These are phyloP conservation scores for Hemisphaericaspora lyxosophila DNA, from an alignment of 1,139 yeast species.

Conservation along the genomic window DNA sequence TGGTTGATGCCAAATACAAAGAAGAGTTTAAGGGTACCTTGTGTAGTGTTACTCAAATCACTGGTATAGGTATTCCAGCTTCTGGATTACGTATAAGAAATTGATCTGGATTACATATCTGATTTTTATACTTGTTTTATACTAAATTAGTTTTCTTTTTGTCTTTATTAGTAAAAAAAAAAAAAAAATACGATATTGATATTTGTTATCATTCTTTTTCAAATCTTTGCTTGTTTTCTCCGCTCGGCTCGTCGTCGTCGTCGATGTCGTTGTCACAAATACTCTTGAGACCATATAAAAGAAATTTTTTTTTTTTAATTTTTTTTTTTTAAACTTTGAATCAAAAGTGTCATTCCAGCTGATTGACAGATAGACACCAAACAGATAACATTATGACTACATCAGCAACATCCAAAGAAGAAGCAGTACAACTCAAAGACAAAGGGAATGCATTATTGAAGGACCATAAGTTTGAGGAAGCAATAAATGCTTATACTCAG, in stretches of 20 bases:
- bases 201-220: no score
- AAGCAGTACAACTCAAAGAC: constrained; percentile 58
- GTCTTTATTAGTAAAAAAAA: background rate
- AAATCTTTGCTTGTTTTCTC: no score
- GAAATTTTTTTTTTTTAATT: no score
- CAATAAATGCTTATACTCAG: constrained; percentile 66
- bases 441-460: constrained; percentile 74
- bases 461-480: constrained; percentile 60
- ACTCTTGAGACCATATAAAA: no score
- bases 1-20: constrained; percentile 88
- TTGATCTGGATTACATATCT: background rate
- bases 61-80: constrained; percentile 91
- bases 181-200: no score
- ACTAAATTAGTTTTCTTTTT: background rate
- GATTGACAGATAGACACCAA: no score
- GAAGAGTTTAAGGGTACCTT: constrained; percentile 73
- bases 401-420: constrained; percentile 18
- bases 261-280: no score
- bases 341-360: no score
- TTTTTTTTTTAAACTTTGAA: no score
- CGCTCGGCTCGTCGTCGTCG: no score
- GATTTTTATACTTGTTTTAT: background rate
- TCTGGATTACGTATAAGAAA: constrained; percentile 72
- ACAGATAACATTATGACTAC: constrained; percentile 1
- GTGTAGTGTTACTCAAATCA: constrained; percentile 73